phyloP scores from a whole-genome alignment of 2,329 filamentous ascomycete species.

The Graphiopsis chlorocephala region DNA sequence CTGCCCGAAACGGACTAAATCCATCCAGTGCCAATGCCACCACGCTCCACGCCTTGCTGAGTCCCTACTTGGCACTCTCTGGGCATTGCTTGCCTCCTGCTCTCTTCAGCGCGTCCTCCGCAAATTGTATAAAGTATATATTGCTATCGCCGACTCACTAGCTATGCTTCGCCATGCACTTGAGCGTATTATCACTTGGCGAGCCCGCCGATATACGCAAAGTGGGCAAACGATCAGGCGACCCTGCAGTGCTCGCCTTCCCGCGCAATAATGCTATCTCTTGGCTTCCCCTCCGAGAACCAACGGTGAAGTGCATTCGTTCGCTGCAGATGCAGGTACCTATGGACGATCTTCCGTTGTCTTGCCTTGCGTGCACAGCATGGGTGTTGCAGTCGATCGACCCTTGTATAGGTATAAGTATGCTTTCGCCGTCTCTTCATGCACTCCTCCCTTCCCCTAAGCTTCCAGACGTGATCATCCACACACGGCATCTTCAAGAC shows the following conservation, averaged over 20 bases:
- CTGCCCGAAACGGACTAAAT: background rate
- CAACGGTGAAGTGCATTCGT: background rate
- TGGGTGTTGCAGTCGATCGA: background rate
- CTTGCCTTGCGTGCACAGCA: slow-evolving; percentile 1
- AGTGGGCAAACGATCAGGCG: background rate
- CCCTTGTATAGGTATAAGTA: slow-evolving; percentile 8
- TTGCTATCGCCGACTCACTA: background rate
- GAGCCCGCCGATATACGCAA: background rate
- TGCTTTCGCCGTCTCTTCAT: background rate
- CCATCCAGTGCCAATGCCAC: background rate
- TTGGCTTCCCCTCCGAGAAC: slow-evolving; percentile 1
- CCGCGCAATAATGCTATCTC: slow-evolving; percentile 11
- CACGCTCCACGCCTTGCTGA: slow-evolving; percentile 7
- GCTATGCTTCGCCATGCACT: background rate
- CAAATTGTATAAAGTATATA: slow-evolving; percentile 2
- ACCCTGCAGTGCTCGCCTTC: background rate
- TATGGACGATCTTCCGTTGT: background rate
- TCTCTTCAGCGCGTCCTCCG: slow-evolving; percentile 10
- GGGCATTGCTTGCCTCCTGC: slow-evolving; percentile 11
- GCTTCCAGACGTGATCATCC: background rate
- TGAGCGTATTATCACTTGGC: slow-evolving; percentile 8
- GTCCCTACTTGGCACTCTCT: slow-evolving; percentile 2
- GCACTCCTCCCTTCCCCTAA: background rate
- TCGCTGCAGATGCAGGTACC: slow-evolving; percentile 4
- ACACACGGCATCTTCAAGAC: background rate